Percentiles rank a stretch among this genome's conserved stretches.
These are phyloP conservation scores for Aspergillus persii DNA, from an alignment of 2,329 filamentous ascomycete genomes.

Conservation along the genomic window DNA sequence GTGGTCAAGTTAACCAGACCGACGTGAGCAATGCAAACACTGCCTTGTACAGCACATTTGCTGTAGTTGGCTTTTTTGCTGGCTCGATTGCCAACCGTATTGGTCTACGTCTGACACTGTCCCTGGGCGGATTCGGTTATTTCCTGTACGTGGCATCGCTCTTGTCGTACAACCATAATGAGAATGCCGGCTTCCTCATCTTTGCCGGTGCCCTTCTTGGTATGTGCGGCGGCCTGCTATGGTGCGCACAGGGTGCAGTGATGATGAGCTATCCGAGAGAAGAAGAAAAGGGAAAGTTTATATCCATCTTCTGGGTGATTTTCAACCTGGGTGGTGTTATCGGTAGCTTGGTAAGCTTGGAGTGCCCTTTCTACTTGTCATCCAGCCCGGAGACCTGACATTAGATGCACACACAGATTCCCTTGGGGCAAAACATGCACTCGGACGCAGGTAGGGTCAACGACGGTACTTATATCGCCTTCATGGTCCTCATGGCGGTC, in stretches of 20 bases:
- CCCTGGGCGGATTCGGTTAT: constrained; percentile 49
- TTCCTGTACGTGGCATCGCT: constrained; percentile 51
- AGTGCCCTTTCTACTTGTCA: background rate
- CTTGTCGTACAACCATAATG: constrained; percentile 51
- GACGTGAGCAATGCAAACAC: constrained; percentile 67
- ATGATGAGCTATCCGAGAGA: constrained; percentile 83
- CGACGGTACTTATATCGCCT: constrained; percentile 84
- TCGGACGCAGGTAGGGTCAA: constrained; percentile 40
- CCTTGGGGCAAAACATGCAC: constrained; percentile 48
- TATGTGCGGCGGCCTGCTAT: constrained; percentile 49
- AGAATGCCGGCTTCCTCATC: constrained; percentile 49
- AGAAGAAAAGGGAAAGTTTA: constrained; percentile 79
- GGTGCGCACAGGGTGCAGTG: constrained; percentile 52
- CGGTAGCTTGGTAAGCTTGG: constrained; percentile 62
- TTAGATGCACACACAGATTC: constrained; percentile 30
- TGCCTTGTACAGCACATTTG: constrained; percentile 71
- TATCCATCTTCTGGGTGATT: constrained; percentile 91
- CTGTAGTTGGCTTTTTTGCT: constrained; percentile 62
- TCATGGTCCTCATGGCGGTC: constrained; percentile 75
- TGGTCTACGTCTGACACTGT: constrained; percentile 43
- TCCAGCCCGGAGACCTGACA: background rate
- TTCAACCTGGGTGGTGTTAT: constrained; percentile 92
- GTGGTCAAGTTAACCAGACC: constrained; percentile 56
- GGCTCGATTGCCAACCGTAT: constrained; percentile 50
- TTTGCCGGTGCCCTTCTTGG: constrained; percentile 51